Conservation (phyloP, 1,284 basidiomycete species). For the Stygiomarasmius scandens region DNA sequence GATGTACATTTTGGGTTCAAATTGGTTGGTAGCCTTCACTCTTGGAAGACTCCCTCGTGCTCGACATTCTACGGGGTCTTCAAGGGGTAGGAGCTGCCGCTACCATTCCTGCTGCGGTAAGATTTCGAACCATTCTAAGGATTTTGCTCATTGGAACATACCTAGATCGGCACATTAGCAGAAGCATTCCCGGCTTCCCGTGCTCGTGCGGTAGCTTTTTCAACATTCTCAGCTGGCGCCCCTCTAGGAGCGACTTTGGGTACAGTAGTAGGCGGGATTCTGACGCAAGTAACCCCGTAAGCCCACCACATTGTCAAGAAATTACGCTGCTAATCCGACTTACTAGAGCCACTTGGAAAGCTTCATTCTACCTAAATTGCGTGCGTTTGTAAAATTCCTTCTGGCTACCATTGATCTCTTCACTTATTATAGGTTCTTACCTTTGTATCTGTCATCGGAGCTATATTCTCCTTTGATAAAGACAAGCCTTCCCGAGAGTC, state of each 20-base stretch:
- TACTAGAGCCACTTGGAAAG: slow-evolving; percentile 28
- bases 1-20: slow-evolving; percentile 59
- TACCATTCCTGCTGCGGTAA: slow-evolving; percentile 68
- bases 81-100: slow-evolving; percentile 75
- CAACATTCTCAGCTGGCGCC: slow-evolving; percentile 45
- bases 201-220: slow-evolving; percentile 72
- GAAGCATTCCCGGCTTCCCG: slow-evolving; percentile 70
- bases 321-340: background rate
- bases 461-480: slow-evolving; percentile 54
- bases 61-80: slow-evolving; percentile 70
- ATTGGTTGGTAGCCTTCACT: too few relatives aligned
- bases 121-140: too few relatives aligned
- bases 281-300: background rate
- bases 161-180: slow-evolving; percentile 76
- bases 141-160: too few relatives aligned
- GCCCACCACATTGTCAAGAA: background rate
- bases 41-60: slow-evolving; percentile 53
- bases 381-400: slow-evolving; percentile 25
- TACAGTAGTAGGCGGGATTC: background rate
- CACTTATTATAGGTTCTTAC: slow-evolving; percentile 30
- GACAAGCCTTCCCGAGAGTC: slow-evolving; percentile 46
- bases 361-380: slow-evolving; percentile 2
- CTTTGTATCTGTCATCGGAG: slow-evolving; percentile 50
- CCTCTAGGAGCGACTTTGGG: background rate
- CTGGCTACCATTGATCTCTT: too few relatives aligned